Evolutionary conservation across 2,329 filamentous ascomycete species (phyloP).

Genomic region (Colletotrichum higginsianum): DNA sequence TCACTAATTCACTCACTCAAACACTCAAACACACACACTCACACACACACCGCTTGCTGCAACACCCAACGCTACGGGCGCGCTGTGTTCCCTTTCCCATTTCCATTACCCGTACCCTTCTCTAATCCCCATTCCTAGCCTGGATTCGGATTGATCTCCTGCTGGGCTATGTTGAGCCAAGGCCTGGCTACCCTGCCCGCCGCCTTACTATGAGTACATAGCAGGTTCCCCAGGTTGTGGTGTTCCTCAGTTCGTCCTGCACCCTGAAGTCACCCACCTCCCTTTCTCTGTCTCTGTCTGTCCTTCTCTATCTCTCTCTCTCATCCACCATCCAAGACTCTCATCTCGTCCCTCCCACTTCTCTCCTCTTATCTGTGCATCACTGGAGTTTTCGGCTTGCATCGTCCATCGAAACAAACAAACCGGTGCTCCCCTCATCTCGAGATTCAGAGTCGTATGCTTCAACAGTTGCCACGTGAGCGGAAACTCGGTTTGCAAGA

Average conservation of each 20-base stretch:
- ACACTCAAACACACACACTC: not conserved
- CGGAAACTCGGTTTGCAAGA: not conserved
- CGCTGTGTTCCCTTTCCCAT: constrained; percentile 1
- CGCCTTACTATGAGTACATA: not conserved
- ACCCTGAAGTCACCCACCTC: not conserved
- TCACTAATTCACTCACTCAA: too few species aligned
- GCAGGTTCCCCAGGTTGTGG: not conserved
- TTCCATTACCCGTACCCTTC: constrained; percentile 12
- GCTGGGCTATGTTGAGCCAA: constrained; percentile 25
- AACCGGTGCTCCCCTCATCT: too few species aligned
- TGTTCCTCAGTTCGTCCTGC: not conserved
- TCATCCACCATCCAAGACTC: not conserved
- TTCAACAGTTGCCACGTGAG: not conserved
- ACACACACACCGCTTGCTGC: not conserved
- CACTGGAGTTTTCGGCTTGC: not conserved
- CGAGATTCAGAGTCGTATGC: too few species aligned
- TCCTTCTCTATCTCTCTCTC: not conserved
- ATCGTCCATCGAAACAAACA: not conserved
- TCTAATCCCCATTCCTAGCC: constrained; percentile 2
- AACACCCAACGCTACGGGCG: not conserved
- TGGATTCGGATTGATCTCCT: constrained; percentile 16
- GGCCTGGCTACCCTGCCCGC: not conserved
- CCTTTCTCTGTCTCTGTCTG: not conserved
- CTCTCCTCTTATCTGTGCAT: not conserved
- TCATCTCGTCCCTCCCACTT: not conserved